Evolutionary conservation across 805 yeast species (phyloP).

Genomic region (Candida ficus): DNA sequence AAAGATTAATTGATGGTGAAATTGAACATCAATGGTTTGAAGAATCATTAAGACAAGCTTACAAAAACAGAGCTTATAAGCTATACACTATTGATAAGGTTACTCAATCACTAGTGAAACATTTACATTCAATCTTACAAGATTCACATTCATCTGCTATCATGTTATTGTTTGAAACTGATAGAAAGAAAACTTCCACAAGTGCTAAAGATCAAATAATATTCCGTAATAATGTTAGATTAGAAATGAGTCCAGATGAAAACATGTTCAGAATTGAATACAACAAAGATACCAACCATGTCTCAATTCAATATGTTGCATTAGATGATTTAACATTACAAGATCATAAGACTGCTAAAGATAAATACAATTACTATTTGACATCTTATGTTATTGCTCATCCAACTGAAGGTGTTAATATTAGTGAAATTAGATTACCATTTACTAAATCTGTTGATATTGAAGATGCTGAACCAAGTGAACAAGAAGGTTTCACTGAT

Average conservation of each 20-base stretch:
- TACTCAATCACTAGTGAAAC: slow-evolving; percentile 76
- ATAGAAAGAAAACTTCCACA: slow-evolving; percentile 57
- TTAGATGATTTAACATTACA: slow-evolving; percentile 84
- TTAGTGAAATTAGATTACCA: slow-evolving; percentile 72
- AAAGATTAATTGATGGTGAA: slow-evolving; percentile 78
- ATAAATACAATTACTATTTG: slow-evolving; percentile 87
- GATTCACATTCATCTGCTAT: slow-evolving; percentile 80
- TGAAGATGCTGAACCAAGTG: slow-evolving; percentile 43
- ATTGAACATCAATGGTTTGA: slow-evolving; percentile 93
- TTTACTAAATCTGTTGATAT: slow-evolving; percentile 51
- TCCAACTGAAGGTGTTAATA: slow-evolving; percentile 93
- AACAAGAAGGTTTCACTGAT: slow-evolving; percentile 54
- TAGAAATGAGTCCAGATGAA: slow-evolving; percentile 79
- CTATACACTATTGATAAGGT: slow-evolving; percentile 92
- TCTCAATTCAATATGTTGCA: slow-evolving; percentile 77
- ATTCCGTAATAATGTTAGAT: slow-evolving; percentile 83
- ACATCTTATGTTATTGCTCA: slow-evolving; percentile 92
- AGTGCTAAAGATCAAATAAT: slow-evolving; percentile 84
- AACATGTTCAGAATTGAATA: slow-evolving; percentile 86
- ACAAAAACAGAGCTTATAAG: slow-evolving; percentile 88
- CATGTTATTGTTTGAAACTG: slow-evolving; percentile 75
- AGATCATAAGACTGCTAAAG: slow-evolving; percentile 63
- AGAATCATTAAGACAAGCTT: slow-evolving; percentile 92
- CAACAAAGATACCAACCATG: slow-evolving; percentile 45
- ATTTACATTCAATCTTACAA: slow-evolving; percentile 76